Conservation (phyloP, 2,329 filamentous ascomycete genomes). For the Epichloe bromicola region DNA sequence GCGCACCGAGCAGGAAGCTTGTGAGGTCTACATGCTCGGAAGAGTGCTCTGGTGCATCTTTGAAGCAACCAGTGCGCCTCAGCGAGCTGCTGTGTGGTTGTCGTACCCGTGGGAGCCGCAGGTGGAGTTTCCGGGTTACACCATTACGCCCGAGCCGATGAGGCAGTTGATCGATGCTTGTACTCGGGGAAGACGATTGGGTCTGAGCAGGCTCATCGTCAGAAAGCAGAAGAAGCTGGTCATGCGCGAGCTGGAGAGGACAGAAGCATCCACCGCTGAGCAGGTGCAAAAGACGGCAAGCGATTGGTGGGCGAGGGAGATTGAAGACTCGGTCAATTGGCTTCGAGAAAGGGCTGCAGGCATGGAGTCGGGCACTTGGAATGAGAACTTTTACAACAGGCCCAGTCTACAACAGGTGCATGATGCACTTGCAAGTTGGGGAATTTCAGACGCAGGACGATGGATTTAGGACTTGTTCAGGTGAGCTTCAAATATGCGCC, state of each 20-base stretch:
- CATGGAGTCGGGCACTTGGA: constrained; percentile 30
- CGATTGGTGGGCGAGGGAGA: constrained; percentile 36
- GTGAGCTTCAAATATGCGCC: neutral
- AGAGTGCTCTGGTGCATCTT: constrained; percentile 50
- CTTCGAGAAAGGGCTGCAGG: constrained; percentile 26
- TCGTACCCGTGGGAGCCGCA: constrained; percentile 44
- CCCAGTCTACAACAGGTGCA: constrained; percentile 33
- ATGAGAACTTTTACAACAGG: constrained; percentile 36
- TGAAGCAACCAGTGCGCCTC: constrained; percentile 44
- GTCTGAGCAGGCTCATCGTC: constrained; percentile 31
- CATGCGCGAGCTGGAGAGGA: constrained; percentile 21
- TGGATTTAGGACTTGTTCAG: too few species aligned
- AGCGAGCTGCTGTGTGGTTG: constrained; percentile 43
- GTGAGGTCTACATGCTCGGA: constrained; percentile 50
- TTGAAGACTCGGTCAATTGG: constrained; percentile 34
- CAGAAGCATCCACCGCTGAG: constrained; percentile 21
- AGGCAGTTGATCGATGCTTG: constrained; percentile 37
- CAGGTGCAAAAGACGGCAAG: constrained; percentile 25
- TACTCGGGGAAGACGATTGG: constrained; percentile 33
- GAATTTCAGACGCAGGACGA: constrained; percentile 8
- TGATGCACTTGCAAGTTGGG: constrained; percentile 12
- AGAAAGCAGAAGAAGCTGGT: constrained; percentile 33
- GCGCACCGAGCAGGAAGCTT: constrained; percentile 38
- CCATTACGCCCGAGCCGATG: constrained; percentile 31
- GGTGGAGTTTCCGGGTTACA: constrained; percentile 42